Base-by-base conservation (phyloP, 2,329 filamentous ascomycete genomes). In the Xylaria sp. region DNA sequence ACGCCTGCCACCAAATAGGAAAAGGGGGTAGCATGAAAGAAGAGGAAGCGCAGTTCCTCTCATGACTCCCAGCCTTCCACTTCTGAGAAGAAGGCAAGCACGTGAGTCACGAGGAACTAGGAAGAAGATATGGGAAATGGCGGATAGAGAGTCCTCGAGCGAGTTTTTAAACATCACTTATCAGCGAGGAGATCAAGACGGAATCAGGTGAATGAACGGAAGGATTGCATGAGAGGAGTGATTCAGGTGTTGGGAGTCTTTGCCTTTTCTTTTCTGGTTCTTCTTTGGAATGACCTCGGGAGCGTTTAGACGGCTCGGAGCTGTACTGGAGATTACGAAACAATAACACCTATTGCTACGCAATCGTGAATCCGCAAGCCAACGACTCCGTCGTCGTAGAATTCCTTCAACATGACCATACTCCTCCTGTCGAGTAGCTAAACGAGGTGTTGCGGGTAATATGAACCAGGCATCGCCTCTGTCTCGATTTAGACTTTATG, bases 1-100 rank as follows among this genome's bases (percentile, higher is more conserved):
- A 87, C 86, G 79, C 83, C 87, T 69, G 83, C 74, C 31, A 74
- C 69, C 54, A 73, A 80, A 58, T 76, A 74, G 71, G 68, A 59
- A 20, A 26, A 17, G 26, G 36, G 5, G 13, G 3, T 10, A 57
- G 13, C 4, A 2, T 3, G 36, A 17, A 15, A 42, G 20, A 15
- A 58, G 23, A 33, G 36, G 17, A 61, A 49, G 59, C 42, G 23
- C 40, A 11, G 7, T 3, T 6, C 6, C 31, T 40, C 46, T 11
- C 10, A 26, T 54, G 31, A 15, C 9, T 2, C 28, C 36, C 44
- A 2, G 4, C 42, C 28, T 36, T 42, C 3, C n/a, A 31, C 33
- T 57, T 42, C 42, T 26, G 17, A 10, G 26, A n/a, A n/a, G 11
- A 28, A 26, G 26, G 44, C 15, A 9, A 59, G 15, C n/a, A 40